Conservation (phyloP, 441 rosid genomes). For the Populus hybrid region DNA sequence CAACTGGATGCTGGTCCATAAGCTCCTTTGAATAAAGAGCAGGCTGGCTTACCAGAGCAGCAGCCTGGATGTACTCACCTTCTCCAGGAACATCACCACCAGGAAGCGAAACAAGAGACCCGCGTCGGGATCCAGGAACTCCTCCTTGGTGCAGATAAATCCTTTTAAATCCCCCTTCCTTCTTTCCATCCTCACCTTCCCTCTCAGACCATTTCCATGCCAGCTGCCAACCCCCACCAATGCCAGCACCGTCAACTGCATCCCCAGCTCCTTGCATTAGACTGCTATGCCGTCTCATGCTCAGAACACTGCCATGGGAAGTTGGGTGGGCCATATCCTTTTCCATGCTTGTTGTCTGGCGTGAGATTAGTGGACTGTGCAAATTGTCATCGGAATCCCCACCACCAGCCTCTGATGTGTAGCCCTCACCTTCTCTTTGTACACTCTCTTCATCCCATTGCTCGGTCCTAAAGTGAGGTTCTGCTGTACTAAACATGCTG, state of each 20-base stretch:
- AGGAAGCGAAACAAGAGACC: slow-evolving; percentile 56
- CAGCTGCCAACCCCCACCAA: slow-evolving; percentile 99
- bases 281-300: slow-evolving; percentile 61
- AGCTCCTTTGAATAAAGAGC: slow-evolving; percentile 64
- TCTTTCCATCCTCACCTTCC: slow-evolving; percentile 64
- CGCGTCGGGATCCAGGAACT: slow-evolving; percentile 53
- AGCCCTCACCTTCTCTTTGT: slow-evolving; percentile 63
- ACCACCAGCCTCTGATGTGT: slow-evolving; percentile 59
- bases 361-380: slow-evolving; percentile 90
- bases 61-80: slow-evolving; percentile 57
- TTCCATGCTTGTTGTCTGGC: slow-evolving; percentile 76
- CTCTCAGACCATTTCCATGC: slow-evolving; percentile 93
- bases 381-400: slow-evolving; percentile 74
- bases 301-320: slow-evolving; percentile 49
- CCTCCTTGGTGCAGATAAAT: slow-evolving; percentile 82
- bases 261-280: slow-evolving; percentile 59
- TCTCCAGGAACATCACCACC: slow-evolving; percentile 48
- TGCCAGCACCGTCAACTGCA: slow-evolving; percentile 54
- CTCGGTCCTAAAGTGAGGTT: slow-evolving; percentile 54
- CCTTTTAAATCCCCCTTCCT: slow-evolving; percentile 84
- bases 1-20: slow-evolving; percentile 56
- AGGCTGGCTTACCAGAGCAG: slow-evolving; percentile 78
- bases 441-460: slow-evolving; percentile 90
- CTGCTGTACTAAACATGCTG: slow-evolving; percentile 90
- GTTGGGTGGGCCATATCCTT: slow-evolving; percentile 58